Evolutionary conservation across 495 filamentous ascomycete species (phyloP), one percentile per base, ranked within the genome.

Genomic region (Podospora pseudopauciseta): DNA sequence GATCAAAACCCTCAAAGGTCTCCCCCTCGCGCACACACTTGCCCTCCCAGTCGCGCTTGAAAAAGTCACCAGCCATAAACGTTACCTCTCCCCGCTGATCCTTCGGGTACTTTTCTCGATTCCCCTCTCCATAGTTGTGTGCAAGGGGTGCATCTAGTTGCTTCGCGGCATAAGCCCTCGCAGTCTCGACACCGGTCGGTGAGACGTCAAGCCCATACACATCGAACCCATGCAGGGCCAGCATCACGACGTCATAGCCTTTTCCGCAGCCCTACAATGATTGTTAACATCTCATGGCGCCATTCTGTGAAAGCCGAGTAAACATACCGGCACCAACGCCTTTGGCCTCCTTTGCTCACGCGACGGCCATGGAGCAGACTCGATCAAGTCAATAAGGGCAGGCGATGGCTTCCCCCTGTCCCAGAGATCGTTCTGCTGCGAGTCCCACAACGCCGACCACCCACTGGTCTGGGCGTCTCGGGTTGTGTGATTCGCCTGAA

Each of bases 191-290:
- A 3, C 89, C 91, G 26, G 73, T 79, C 3, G 75, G 69, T 34
- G 88, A 90, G 49, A 87, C 83, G 63, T 93, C 91, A 4, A 94
- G 77, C 0, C 91, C 91, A 68, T 88, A 89, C 0, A 86, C 86
- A 71, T 93, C 88, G 73, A 87, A 92, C 0, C 90, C 90, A 70
- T 85, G 85, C 60, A 87, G 83, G 13, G 87, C 85, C n/a, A 92
- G 80, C 68, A 92, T 80, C 44, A 89, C 79, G 4, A 91, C 86
- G 76, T 92, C 90, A 69, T 91, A 89, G 1, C 90, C 91, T 63
- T 86, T 84, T 4, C 91, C 91, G 71, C 91, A 94, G 6, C 91
- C 91, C 68, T 70, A 49, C 18, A 57, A 16, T 57, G 4, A 60
- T 15, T 60, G 65, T 27, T 15, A 60, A 20, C 26, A 20, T 5